A percentile compares a stretch with the other conserved stretches of the same genome.
These are phyloP conservation scores for Gossypium stocksii DNA, from an alignment of 345 rosid genomes.

Conservation along the genomic window DNA sequence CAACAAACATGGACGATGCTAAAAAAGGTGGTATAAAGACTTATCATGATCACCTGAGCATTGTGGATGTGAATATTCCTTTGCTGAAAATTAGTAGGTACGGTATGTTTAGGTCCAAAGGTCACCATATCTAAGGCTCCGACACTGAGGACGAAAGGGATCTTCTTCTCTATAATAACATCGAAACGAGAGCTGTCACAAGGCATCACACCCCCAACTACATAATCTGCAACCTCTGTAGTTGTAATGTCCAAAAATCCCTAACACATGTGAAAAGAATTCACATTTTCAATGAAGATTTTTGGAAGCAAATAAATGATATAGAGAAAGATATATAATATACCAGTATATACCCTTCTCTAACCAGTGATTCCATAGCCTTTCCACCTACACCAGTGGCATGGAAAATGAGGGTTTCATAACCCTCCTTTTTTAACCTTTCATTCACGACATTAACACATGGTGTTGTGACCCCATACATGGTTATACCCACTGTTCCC, in stretches of 20 bases:
- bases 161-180: conserved; percentile 59
- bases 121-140: conserved; percentile 95
- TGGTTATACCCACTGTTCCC: conserved; percentile 68
- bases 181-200: conserved; percentile 83
- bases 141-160: conserved; percentile 77
- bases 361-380: conserved; percentile 83
- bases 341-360: conserved; percentile 79
- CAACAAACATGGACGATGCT: background rate
- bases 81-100: conserved; percentile 57
- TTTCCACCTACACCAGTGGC: conserved; percentile 92
- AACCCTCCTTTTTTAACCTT: conserved; percentile 57
- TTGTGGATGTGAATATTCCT: conserved; percentile 77
- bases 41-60: conserved; percentile 56
- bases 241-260: conserved; percentile 86
- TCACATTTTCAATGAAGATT: background rate
- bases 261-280: conserved; percentile 26
- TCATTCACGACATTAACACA: conserved; percentile 69
- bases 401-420: conserved; percentile 77
- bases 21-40: background rate
- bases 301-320: background rate
- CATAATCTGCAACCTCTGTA: conserved; percentile 87
- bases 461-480: conserved; percentile 95
- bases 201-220: conserved; percentile 93
- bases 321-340: conserved; percentile 6
- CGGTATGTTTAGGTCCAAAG: conserved; percentile 71